A percentile compares a stretch with the other conserved stretches of the same genome.
phyloP scores from a whole-genome alignment of 1,284 basidiomycete species.

The Amylostereum areolatum region DNA sequence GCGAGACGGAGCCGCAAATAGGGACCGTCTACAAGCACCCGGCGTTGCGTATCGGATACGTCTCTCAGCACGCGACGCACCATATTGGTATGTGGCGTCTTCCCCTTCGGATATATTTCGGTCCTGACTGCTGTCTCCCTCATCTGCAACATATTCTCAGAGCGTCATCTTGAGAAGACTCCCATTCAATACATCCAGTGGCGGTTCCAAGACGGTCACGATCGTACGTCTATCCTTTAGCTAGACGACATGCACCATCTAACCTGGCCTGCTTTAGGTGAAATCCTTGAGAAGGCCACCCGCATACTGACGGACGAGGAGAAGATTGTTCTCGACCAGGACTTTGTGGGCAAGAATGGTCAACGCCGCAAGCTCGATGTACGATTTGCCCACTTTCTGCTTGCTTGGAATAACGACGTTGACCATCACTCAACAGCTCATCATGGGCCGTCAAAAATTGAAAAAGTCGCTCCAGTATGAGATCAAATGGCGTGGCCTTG shows the following conservation, averaged over 20 bases:
- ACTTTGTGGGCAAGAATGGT: conserved; percentile 91
- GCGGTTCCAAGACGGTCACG: conserved; percentile 99
- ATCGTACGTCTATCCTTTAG: conserved; percentile 57
- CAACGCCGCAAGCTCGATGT: conserved; percentile 89
- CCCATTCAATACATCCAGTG: conserved; percentile 96
- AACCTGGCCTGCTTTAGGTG: conserved; percentile 39
- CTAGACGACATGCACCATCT: not conserved
- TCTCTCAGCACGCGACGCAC: conserved; percentile 97
- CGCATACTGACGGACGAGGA: conserved; percentile 90
- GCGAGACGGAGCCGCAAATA: conserved; percentile 90
- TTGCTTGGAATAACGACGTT: conserved; percentile 4
- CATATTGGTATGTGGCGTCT: conserved; percentile 61
- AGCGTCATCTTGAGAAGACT: conserved; percentile 91
- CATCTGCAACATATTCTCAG: conserved; percentile 30
- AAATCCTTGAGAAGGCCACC: conserved; percentile 90
- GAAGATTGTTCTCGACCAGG: conserved; percentile 73
- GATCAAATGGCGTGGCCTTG: conserved; percentile 93
- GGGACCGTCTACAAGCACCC: conserved; percentile 97
- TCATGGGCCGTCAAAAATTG: conserved; percentile 96
- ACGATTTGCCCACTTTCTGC: conserved; percentile 18
- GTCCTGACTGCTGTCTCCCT: conserved; percentile 3
- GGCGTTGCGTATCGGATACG: conserved; percentile 92
- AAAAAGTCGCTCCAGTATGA: conserved; percentile 97
- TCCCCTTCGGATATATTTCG: conserved; percentile 5
- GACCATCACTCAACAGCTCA: conserved; percentile 40